Conservation (phyloP, 2,329 filamentous ascomycete species). For the Coniosporium tulheliwenetii region DNA sequence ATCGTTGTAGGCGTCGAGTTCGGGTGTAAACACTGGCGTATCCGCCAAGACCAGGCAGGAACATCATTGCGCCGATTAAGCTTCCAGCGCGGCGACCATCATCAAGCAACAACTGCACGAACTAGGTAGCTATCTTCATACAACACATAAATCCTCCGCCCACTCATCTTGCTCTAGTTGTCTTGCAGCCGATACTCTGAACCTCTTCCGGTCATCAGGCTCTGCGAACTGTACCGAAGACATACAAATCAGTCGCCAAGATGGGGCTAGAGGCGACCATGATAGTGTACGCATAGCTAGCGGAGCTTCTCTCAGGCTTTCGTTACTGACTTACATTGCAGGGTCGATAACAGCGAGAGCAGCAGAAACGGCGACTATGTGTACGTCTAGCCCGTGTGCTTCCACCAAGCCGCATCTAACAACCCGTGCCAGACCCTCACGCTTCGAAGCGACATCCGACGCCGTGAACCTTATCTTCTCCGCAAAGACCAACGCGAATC, state of each 20-base stretch:
- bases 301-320: slow-evolving; percentile 8
- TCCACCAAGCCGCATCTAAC: slow-evolving; percentile 5
- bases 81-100: neutral
- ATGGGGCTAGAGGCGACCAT: slow-evolving; percentile 99
- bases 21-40: neutral
- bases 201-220: no score
- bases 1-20: neutral
- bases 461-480: slow-evolving; percentile 92
- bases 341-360: slow-evolving; percentile 96
- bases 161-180: no score
- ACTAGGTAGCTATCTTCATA: no score
- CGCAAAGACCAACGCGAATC: slow-evolving; percentile 86
- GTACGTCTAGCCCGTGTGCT: slow-evolving; percentile 20
- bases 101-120: no score
- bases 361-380: slow-evolving; percentile 89
- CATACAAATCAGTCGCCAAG: slow-evolving; percentile 32
- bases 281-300: slow-evolving; percentile 50
- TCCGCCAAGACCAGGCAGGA: neutral
- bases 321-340: slow-evolving; percentile 15
- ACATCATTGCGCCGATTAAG: neutral
- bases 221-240: no score
- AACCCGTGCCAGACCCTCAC: slow-evolving; percentile 53
- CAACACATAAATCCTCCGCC: no score
- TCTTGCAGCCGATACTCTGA: no score
- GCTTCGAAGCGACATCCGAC: slow-evolving; percentile 93